A percentile compares a stretch with the other conserved stretches of the same genome.
Conservation (phyloP, 1,284 basidiomycete species). For the Fistulinella cinereoalba region DNA sequence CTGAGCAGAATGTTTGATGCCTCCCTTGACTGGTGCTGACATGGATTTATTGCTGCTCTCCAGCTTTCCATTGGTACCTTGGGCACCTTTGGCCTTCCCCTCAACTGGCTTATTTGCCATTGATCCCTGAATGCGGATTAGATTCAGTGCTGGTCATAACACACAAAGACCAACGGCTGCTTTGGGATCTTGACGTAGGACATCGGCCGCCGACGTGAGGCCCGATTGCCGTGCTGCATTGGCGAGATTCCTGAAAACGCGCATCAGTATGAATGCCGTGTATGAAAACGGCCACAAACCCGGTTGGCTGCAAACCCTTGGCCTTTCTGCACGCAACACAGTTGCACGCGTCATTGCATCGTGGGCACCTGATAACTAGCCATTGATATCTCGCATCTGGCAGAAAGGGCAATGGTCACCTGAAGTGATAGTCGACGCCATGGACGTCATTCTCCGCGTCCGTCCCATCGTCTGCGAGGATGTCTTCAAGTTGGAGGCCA, state of each 20-base stretch:
- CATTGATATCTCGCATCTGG: slow-evolving; percentile 11
- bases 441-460: slow-evolving; percentile 35
- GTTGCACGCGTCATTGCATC: slow-evolving; percentile 62
- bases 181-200: slow-evolving; percentile 35
- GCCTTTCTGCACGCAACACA: slow-evolving; percentile 62
- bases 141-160: slow-evolving; percentile 2
- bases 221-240: slow-evolving; percentile 36
- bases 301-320: slow-evolving; percentile 55
- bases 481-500: slow-evolving; percentile 47
- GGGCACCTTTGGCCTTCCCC: slow-evolving; percentile 12
- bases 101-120: slow-evolving; percentile 32
- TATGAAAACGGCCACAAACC: slow-evolving; percentile 37
- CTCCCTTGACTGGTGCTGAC: slow-evolving; percentile 15
- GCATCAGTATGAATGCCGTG: slow-evolving; percentile 5
- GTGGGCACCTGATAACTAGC: slow-evolving; percentile 54
- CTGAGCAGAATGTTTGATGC: slow-evolving; percentile 1
- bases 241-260: slow-evolving; percentile 35
- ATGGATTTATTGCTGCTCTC: slow-evolving; percentile 7
- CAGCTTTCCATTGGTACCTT: slow-evolving; percentile 5
- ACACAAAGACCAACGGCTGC: slow-evolving; percentile 30
- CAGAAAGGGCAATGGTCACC: slow-evolving; percentile 37
- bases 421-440: slow-evolving; percentile 49
- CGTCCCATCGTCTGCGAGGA: slow-evolving; percentile 35
- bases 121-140: slow-evolving; percentile 24
- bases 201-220: slow-evolving; percentile 39